A percentile compares a stretch with the other conserved stretches of the same genome.
phyloP scores from a whole-genome alignment of 345 rosid genomes.

The Brassica carinata region DNA sequence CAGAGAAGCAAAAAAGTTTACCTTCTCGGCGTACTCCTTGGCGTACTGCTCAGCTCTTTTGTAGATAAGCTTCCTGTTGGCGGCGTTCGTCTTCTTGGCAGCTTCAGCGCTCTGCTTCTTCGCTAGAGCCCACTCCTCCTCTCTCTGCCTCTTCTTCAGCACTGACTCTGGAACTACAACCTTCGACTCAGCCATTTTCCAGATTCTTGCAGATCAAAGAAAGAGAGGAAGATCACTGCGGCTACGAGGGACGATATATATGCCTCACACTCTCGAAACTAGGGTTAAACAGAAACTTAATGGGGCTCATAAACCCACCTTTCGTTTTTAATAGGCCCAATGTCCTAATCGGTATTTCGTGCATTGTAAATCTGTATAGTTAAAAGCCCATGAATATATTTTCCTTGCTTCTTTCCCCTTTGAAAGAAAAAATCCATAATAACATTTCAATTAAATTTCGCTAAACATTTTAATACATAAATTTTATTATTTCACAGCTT shows the following conservation, averaged over 20 bases:
- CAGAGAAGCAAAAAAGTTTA: slow-evolving; percentile 6
- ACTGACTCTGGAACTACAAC: slow-evolving; percentile 73
- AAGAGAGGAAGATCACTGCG: not conserved
- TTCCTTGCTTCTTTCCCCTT: too few species aligned
- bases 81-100: slow-evolving; percentile 55
- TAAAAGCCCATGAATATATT: not conserved
- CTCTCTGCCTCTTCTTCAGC: slow-evolving; percentile 82
- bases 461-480: not conserved
- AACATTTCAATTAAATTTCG: too few species aligned
- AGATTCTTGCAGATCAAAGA: slow-evolving; percentile 19
- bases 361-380: not conserved
- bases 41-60: slow-evolving; percentile 61
- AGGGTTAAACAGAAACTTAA: not conserved
- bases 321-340: not conserved
- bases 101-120: slow-evolving; percentile 51
- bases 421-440: too few species aligned
- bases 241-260: not conserved
- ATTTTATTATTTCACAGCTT: too few species aligned
- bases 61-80: slow-evolving; percentile 60
- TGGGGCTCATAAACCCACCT: not conserved
- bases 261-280: not conserved
- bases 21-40: slow-evolving; percentile 62
- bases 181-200: slow-evolving; percentile 37
- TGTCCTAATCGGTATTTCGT: not conserved
- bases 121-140: slow-evolving; percentile 59